Evolutionary conservation across 2,329 filamentous ascomycete genomes (phyloP), one percentile per base, ranked within the genome.

Genomic region (Fusarium sp.): DNA sequence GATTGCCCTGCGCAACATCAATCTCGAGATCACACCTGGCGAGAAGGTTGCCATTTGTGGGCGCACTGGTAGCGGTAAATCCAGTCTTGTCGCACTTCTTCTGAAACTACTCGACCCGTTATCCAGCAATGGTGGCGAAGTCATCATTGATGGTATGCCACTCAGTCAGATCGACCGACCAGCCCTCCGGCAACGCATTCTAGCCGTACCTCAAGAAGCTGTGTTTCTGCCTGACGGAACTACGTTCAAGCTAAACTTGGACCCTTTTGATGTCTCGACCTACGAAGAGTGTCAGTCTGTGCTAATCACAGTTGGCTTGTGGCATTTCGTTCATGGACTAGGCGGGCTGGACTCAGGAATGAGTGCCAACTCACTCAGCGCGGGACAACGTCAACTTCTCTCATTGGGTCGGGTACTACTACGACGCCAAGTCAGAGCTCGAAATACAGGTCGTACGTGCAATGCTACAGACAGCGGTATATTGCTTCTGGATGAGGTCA

Each of bases 311-410:
- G 77, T 84, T 6, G 74, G 75, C 2, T 73, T 84, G 3, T 78
- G 75, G 60, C 37, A 54, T 1, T 76, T 81, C 14, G 71, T 82
- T 2, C 53, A 72, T 1, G 72, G 76, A 9, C 69, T 74, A 3
- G 81, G 80, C 3, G 80, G 81, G 0, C 71, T 83, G 0, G 62
- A 73, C 2, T 72, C 74, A 0, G 67, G 59, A 6, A 82, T 90
- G 65, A 79, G 80, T 14, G 77, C 82, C 3, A 80, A 85, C 11
- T 79, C 81, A 55, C 79, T 89, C 9, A 85, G 83, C 8, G 83
- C 85, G 43, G 90, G 90, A 1, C 89, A 91, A 75, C 84, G 84
- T 59, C 89, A 91, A 74, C 81, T 91, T 1, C 89, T 92, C 70
- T 88, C 85, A 67, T 81, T 91, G 3, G 89, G 86, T 0, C 79